Evolutionary conservation across 331 rosid species (phyloP), one percentile per base, ranked within the genome.

Genomic region (Pyrus hybrid): DNA sequence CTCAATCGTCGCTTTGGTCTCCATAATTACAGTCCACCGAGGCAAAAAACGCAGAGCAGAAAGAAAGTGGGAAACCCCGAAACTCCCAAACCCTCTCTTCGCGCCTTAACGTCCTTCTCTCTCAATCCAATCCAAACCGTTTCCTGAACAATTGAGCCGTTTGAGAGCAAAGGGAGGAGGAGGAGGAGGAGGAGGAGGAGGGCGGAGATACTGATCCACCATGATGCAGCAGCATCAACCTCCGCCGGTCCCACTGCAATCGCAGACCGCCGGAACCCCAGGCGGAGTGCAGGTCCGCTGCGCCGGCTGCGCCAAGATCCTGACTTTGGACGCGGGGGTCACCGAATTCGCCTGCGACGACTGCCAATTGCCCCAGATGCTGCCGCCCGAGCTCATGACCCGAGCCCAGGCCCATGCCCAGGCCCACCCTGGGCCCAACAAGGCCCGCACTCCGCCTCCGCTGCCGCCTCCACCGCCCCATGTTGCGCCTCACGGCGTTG

Each of bases 381-480:
- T 87, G 63, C 91, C 91, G 41, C 91, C 89, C 77, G 91, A 87
- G 88, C 91, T 87, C 35, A 71, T 87, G 80, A 69, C 58, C 70
- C 75, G 86, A 74, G 77, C 80, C 79, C 82, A 68, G 57, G 76
- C 76, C 33, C 75, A 71, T n/a, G 3, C 29, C 33, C 41, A 29
- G 7, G 25, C 28, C 58, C 29, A 2, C 26, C 63, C 20, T 5
- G 67, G 67, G 74, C 29, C 79, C 78, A 63, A 25, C 67, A 68
- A 43, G 54, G 35, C 37, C 68, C 45, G 70, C 5, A 70, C 29
- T 23, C 71, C 73, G 17, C 63, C 76, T 4, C 33, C 30, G 30
- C 68, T 65, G 16, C 72, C 68, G 30, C 84, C 21, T 3, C 83
- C 85, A 6, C 72, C 71, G 30, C 84, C 25, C 8, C 83, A 87